Percentiles rank a stretch among this genome's conserved stretches.
These are phyloP conservation scores for Austroboletus niveus DNA, from an alignment of 1,284 basidiomycete genomes.

Conservation along the genomic window DNA sequence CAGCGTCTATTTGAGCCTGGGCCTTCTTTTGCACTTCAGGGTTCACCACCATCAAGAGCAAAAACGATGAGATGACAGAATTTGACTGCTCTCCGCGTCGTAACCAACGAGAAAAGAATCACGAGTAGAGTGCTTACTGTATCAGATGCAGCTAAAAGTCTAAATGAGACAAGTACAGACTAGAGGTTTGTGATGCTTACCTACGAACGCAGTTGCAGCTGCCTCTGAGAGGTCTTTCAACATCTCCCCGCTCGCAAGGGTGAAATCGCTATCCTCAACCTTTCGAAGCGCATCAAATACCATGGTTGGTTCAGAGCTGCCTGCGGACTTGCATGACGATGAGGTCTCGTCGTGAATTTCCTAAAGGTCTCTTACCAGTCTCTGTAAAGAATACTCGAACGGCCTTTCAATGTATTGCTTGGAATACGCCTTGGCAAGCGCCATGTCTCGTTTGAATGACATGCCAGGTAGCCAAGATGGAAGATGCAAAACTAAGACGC, in stretches of 20 bases:
- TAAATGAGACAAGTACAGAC: background rate
- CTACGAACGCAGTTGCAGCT: constrained; percentile 23
- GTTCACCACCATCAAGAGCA: constrained; percentile 33
- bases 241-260: background rate
- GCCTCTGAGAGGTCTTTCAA: constrained; percentile 17
- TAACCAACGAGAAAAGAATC: background rate
- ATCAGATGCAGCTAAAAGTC: constrained; percentile 18
- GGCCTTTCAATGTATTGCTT: constrained; percentile 20
- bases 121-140: constrained; percentile 13
- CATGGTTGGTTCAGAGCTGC: constrained; percentile 17
- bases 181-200: constrained; percentile 2
- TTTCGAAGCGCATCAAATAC: constrained; percentile 20
- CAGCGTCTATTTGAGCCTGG: constrained; percentile 32
- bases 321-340: constrained; percentile 6
- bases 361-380: constrained; percentile 9
- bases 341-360: background rate
- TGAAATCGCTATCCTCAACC: background rate
- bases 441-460: constrained; percentile 15
- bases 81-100: constrained; percentile 13
- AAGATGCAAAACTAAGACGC: constrained; percentile 19
- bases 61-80: constrained; percentile 25
- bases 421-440: constrained; percentile 4
- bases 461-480: constrained; percentile 25
- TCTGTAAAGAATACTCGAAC: constrained; percentile 17
- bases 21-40: constrained; percentile 31